Evolutionary conservation across 495 filamentous ascomycete species (phyloP), one percentile per base, ranked within the genome.

Genomic region (Haplographium delicatum): DNA sequence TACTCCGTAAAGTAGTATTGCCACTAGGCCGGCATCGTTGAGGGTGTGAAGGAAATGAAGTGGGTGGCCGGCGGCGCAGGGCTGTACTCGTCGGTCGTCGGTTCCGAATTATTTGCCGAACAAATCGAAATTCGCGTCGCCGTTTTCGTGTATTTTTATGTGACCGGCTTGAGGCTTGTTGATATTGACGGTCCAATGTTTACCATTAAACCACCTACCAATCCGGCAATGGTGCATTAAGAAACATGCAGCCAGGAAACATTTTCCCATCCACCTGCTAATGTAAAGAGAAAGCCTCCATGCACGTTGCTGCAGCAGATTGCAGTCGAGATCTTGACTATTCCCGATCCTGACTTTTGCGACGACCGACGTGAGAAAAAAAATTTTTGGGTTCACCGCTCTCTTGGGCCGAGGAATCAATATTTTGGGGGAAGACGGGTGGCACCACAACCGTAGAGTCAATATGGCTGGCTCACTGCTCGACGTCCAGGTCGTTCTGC

Each of bases 401-500:
- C 28, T 47, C 49, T 55, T 48, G n/a, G 37, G 35, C 51, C 42
- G 38, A 45, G 41, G 43, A 50, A 37, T 30, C 31, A 24, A 51
- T 37, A 26, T 33, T 39, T 44, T 33, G 25, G 23, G 22, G 13
- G 33, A 35, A 35, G 33, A 13, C 33, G 4, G 13, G 33, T n/a
- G 33, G 4, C 11, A 4, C 13, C 25, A 31, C 18, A 18, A 1
- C 25, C 25, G 15, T 43, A 15, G 8, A 30, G n/a, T 23, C 31
- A 11, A 22, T 5, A 27, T 34, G 6, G 28, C 11, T 8, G 4
- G 18, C 43, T 19, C 24, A n/a, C 43, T 30, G 4, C 15, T 47
- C 20, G 48, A 52, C 28, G 51, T 58, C 26, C 23, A 53, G 26
- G 49, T 62, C 22, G 56, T 68, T 38, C 47, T 69, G 7, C 61